These are phyloP conservation scores for Suillus plorans DNA, from an alignment of 768 basidiomycete species.

Conservation along the genomic window DNA sequence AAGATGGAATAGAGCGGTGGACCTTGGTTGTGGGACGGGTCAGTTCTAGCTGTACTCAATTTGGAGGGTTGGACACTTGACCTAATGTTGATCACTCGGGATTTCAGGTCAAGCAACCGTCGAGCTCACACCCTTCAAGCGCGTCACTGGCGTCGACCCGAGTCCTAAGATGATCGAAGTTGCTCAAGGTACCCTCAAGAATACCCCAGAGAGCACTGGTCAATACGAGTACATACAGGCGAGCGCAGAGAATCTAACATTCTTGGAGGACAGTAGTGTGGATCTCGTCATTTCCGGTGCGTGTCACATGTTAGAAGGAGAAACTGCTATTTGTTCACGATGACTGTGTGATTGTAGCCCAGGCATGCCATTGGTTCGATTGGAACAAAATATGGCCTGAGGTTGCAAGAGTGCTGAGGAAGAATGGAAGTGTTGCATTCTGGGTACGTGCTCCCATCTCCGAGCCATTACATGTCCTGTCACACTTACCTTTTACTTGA, in stretches of 20 bases:
- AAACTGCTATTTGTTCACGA: not conserved
- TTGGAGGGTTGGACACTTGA: not conserved
- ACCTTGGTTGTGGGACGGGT: slow-evolving; percentile 87
- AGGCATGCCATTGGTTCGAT: slow-evolving; percentile 84
- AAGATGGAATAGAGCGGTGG: slow-evolving; percentile 60
- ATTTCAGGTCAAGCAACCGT: slow-evolving; percentile 66
- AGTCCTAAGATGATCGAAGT: slow-evolving; percentile 66
- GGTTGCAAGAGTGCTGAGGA: slow-evolving; percentile 54
- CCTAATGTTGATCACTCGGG: not conserved
- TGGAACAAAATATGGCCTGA: slow-evolving; percentile 73
- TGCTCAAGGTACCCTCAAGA: slow-evolving; percentile 36
- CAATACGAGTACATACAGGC: slow-evolving; percentile 37
- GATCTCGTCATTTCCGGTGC: slow-evolving; percentile 71
- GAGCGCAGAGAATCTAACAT: slow-evolving; percentile 54
- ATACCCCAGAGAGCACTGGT: slow-evolving; percentile 18
- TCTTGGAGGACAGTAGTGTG: slow-evolving; percentile 49
- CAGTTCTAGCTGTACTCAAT: slow-evolving; percentile 9
- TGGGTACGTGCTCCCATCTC: slow-evolving; percentile 50
- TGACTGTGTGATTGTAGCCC: slow-evolving; percentile 44
- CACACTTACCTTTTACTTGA: not conserved
- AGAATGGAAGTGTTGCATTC: slow-evolving; percentile 66
- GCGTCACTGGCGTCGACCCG: slow-evolving; percentile 71
- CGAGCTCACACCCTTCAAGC: slow-evolving; percentile 52
- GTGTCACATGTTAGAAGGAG: slow-evolving; percentile 11
- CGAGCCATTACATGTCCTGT: not conserved